A percentile compares a stretch with the other conserved stretches of the same genome.
Conservation (phyloP, 306 rosid genomes). For the Cucurbita moschata region DNA sequence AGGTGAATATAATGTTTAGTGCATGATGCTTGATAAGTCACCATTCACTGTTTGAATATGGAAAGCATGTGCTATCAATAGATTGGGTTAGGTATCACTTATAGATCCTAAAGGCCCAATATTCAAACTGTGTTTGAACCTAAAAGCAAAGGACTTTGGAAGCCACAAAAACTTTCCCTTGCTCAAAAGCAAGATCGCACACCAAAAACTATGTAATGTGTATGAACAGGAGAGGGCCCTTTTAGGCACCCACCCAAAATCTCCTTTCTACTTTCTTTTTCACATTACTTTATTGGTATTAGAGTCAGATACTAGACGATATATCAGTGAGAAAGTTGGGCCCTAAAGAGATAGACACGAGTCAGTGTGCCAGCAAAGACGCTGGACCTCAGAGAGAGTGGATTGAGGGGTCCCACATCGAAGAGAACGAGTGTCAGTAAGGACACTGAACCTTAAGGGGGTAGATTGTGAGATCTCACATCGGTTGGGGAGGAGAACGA, state of each 20-base stretch:
- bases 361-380: too few species aligned
- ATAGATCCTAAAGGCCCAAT: neutral
- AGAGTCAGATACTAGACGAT: too few species aligned
- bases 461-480: too few species aligned
- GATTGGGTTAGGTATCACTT: neutral
- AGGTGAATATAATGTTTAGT: neutral
- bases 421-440: too few species aligned
- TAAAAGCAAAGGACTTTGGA: neutral
- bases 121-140: neutral
- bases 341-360: too few species aligned
- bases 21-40: neutral
- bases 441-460: too few species aligned
- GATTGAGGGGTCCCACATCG: too few species aligned
- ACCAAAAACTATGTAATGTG: neutral
- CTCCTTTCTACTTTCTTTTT: neutral
- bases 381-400: too few species aligned
- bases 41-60: neutral
- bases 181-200: neutral
- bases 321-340: too few species aligned
- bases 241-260: neutral
- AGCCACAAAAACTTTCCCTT: neutral
- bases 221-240: neutral
- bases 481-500: too few species aligned
- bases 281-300: too few species aligned
- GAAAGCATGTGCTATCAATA: slow-evolving; percentile 5